These are phyloP conservation scores for Zymoseptoria tritici DNA, from an alignment of 2,329 filamentous ascomycete species.

Conservation along the genomic window DNA sequence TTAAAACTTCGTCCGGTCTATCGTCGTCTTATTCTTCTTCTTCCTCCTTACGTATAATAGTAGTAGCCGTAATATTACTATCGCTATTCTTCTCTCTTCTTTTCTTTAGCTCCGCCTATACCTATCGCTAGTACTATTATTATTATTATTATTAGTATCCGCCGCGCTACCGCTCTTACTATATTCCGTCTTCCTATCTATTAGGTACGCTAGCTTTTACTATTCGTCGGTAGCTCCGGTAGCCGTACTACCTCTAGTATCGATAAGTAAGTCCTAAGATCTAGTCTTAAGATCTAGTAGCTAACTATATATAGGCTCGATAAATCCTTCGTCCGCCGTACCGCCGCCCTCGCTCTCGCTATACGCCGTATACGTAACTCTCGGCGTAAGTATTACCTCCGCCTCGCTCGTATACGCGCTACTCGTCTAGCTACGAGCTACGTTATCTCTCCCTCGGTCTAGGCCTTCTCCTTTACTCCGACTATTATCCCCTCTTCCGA, in stretches of 20 bases:
- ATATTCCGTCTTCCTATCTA: not conserved
- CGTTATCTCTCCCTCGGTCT: not conserved
- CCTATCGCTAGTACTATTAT: not conserved
- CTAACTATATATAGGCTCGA: not conserved
- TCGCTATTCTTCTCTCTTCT: no score
- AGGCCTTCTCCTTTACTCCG: not conserved
- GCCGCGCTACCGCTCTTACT: not conserved
- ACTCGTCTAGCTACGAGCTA: not conserved
- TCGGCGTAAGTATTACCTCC: no score
- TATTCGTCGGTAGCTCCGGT: not conserved
- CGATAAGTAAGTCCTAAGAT: not conserved
- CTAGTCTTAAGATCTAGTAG: not conserved
- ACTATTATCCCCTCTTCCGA: not conserved
- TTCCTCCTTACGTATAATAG: not conserved
- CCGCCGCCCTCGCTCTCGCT: no score
- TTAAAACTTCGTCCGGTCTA: no score
- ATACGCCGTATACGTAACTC: no score
- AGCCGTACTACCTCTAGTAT: not conserved
- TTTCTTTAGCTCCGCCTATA: no score
- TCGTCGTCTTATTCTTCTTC: not conserved
- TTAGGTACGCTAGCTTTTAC: not conserved
- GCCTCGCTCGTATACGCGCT: not conserved
- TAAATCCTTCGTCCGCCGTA: no score
- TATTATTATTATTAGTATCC: not conserved
- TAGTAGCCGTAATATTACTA: not conserved